Conservation (phyloP, 768 basidiomycete species). For the Epithele typhae region DNA sequence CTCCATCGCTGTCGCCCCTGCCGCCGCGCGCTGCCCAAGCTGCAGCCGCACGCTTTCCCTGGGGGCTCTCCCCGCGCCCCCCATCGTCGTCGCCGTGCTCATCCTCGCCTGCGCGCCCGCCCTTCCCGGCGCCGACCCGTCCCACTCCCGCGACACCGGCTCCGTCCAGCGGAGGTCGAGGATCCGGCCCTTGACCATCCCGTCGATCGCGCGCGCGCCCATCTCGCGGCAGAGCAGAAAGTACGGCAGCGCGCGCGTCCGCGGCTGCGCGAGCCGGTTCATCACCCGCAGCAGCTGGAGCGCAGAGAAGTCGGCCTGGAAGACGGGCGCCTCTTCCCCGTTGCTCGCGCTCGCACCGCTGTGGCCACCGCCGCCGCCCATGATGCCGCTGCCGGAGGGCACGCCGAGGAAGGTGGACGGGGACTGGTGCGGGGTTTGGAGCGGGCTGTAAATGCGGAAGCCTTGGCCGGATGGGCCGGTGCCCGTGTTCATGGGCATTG, state of each 20-base stretch:
- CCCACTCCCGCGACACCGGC: constrained; percentile 52
- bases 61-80: no score
- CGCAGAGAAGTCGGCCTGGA: constrained; percentile 67
- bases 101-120: constrained; percentile 24
- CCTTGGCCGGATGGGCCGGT: constrained; percentile 23
- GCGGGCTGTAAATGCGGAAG: constrained; percentile 35
- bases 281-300: constrained; percentile 80
- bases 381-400: not conserved
- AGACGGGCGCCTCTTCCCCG: constrained; percentile 35
- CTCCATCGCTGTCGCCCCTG: not conserved
- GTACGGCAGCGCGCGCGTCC: constrained; percentile 65
- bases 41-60: constrained; percentile 21
- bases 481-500: constrained; percentile 5
- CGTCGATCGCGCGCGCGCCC: constrained; percentile 81
- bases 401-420: constrained; percentile 14
- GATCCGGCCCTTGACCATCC: constrained; percentile 76
- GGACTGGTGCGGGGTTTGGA: constrained; percentile 23
- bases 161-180: constrained; percentile 78
- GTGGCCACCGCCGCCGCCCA: no score
- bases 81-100: constrained; percentile 16
- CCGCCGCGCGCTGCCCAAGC: not conserved
- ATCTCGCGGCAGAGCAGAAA: constrained; percentile 79
- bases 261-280: constrained; percentile 66
- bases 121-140: no score
- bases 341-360: constrained; percentile 10